These are phyloP conservation scores for Zhuliangozyma blackwelliae DNA, from an alignment of 1,139 yeast genomes.

Conservation along the genomic window DNA sequence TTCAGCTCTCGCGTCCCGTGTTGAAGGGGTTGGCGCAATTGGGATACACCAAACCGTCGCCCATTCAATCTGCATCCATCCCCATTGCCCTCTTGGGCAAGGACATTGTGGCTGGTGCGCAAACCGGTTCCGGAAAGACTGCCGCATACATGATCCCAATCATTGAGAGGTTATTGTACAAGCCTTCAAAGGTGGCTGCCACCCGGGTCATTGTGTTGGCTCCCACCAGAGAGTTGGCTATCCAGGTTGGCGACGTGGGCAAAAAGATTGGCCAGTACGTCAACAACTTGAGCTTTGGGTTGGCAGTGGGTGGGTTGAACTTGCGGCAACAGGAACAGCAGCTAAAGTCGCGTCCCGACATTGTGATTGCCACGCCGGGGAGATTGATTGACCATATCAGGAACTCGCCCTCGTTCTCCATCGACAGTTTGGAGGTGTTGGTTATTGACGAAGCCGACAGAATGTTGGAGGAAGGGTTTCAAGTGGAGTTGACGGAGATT, in stretches of 20 bases:
- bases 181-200: slow-evolving; percentile 79
- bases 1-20: slow-evolving; percentile 86
- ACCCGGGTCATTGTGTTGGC: slow-evolving; percentile 87
- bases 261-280: slow-evolving; percentile 76
- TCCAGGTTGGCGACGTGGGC: slow-evolving; percentile 94
- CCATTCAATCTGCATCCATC: slow-evolving; percentile 89
- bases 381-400: slow-evolving; percentile 95
- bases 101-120: slow-evolving; percentile 98
- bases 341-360: slow-evolving; percentile 85
- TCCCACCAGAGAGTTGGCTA: slow-evolving; percentile 97
- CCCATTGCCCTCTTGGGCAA: slow-evolving; percentile 92
- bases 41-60: slow-evolving; percentile 84
- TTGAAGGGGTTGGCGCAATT: slow-evolving; percentile 75
- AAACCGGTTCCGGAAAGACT: slow-evolving; percentile 98
- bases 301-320: slow-evolving; percentile 97
- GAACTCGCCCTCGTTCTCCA: slow-evolving; percentile 89
- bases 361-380: slow-evolving; percentile 97
- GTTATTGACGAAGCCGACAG: slow-evolving; percentile 98
- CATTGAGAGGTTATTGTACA: slow-evolving; percentile 82
- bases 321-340: slow-evolving; percentile 93
- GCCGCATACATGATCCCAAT: slow-evolving; percentile 98
- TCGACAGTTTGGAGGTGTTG: slow-evolving; percentile 85
- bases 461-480: slow-evolving; percentile 98
- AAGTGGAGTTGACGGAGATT: slow-evolving; percentile 87
- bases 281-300: slow-evolving; percentile 71